Evolutionary conservation across 2,329 filamentous ascomycete species (phyloP), one percentile per base, ranked within the genome.

Genomic region (Daldinia sp.): DNA sequence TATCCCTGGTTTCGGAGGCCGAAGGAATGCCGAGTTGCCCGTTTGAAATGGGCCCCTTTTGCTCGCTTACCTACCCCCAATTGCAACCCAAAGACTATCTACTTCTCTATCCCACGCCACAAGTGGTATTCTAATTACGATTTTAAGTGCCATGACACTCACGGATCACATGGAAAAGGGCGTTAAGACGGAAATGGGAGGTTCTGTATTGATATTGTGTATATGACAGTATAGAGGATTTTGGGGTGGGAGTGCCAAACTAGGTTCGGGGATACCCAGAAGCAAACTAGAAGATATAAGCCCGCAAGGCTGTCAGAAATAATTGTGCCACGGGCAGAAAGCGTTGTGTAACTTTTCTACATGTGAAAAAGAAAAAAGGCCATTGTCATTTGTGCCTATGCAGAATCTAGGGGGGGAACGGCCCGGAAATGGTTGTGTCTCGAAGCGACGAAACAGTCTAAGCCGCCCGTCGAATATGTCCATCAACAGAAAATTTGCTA

Each of bases 21-120:
- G 90, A 74, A 87, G 91, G 73, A 94, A 94, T 76, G 87, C 89
- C 41, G 92, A 96, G 77, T 80, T 97, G 74, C 93, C 92, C 51
- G 93, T 94, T 72, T 94, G 82, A 87, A 58, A 26, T 1, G 12
- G 10, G n/a, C 13, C 12, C 13, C 13, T 26, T 54, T 53, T 20
- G 23, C 18, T 53, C n/a, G 20, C 37, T 30, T 58, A 46, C 48
- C 41, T 10, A 50, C 42, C 26, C 42, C 57, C 35, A 42, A 50
- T 35, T 42, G 41, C 26, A 12, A n/a, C 6, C 26, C 46, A 35
- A 9, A 15, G 46, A 51, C 26, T 33, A 51, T 51, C 7, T 28
- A 30, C 46, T 51, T 18, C 26, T 46, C 57, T 44, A 26, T 62
- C 66, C 60, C 51, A 51, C 57, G 42, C 30, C 59, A 39, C 54